Percentiles rank a stretch among this genome's conserved stretches.
Conservation (phyloP, 345 rosid genomes). For the Litchi chinensis region DNA sequence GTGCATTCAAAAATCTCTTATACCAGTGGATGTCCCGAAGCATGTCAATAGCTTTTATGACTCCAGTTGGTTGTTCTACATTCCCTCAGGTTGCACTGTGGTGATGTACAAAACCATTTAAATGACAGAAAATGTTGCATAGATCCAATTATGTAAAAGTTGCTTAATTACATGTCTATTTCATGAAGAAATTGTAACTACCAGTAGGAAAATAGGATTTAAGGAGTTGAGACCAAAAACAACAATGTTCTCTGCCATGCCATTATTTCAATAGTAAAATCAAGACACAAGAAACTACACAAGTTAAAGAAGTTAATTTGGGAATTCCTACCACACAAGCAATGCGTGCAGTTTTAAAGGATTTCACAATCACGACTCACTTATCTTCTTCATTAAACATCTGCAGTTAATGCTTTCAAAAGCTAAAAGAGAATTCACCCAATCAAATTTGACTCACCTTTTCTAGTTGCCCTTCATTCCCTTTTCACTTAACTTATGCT, state of each 20-base stretch:
- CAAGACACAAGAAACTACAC: neutral
- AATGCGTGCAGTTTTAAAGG: neutral
- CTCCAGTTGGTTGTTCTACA: neutral
- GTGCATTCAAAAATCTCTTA: neutral
- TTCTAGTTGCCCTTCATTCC: too few relatives aligned
- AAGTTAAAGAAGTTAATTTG: neutral
- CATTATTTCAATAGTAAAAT: neutral
- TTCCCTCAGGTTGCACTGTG: neutral
- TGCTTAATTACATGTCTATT: neutral
- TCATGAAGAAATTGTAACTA: neutral
- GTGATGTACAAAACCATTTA: neutral
- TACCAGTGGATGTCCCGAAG: neutral
- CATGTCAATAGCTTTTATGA: neutral
- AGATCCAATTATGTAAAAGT: neutral
- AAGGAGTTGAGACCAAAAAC: neutral
- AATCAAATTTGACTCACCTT: slow-evolving; percentile 39
- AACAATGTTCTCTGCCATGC: neutral
- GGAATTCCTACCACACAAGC: slow-evolving; percentile 7
- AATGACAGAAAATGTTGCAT: neutral
- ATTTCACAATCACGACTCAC: neutral
- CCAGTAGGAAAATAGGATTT: neutral
- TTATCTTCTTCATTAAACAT: neutral
- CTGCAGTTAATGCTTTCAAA: neutral
- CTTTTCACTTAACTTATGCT: too few relatives aligned
- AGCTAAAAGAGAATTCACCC: neutral